Conservation (phyloP, 2,329 filamentous ascomycete species). For the Boeremia lycopersici region DNA sequence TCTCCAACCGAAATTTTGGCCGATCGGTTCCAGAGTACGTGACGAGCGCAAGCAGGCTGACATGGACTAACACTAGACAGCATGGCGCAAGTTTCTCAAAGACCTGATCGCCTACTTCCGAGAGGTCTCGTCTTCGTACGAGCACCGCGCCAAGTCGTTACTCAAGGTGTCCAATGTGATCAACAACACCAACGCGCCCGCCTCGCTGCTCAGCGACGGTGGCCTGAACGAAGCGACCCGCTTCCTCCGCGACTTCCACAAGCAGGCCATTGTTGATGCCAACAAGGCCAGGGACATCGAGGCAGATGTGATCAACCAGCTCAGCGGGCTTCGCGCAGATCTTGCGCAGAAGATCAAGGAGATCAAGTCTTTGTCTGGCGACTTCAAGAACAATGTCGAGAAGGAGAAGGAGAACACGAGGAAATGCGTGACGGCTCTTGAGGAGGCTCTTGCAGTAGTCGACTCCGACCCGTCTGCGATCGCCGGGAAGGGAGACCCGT, state of each 20-base stretch:
- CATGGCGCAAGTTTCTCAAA: slow-evolving; percentile 94
- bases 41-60: background rate
- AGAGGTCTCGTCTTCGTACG: slow-evolving; percentile 88
- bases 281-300: slow-evolving; percentile 92
- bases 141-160: slow-evolving; percentile 80
- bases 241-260: slow-evolving; percentile 82
- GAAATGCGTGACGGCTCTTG: slow-evolving; percentile 77
- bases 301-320: slow-evolving; percentile 84
- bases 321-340: slow-evolving; percentile 85
- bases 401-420: slow-evolving; percentile 90
- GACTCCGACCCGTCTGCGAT: slow-evolving; percentile 77
- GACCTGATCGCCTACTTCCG: slow-evolving; percentile 93
- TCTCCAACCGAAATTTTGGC: slow-evolving; percentile 88
- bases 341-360: slow-evolving; percentile 97
- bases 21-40: slow-evolving; percentile 83
- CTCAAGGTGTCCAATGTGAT: slow-evolving; percentile 83
- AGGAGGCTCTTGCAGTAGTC: slow-evolving; percentile 78
- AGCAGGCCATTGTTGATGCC: slow-evolving; percentile 76
- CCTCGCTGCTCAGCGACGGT: slow-evolving; percentile 76
- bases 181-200: slow-evolving; percentile 76
- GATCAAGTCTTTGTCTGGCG: slow-evolving; percentile 89
- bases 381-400: slow-evolving; percentile 96
- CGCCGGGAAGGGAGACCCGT: slow-evolving; percentile 89
- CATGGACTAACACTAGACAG: slow-evolving; percentile 55
- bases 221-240: slow-evolving; percentile 88